phyloP scores from a whole-genome alignment of 176 grass and related monocot species.

The Hordeum marinum region DNA sequence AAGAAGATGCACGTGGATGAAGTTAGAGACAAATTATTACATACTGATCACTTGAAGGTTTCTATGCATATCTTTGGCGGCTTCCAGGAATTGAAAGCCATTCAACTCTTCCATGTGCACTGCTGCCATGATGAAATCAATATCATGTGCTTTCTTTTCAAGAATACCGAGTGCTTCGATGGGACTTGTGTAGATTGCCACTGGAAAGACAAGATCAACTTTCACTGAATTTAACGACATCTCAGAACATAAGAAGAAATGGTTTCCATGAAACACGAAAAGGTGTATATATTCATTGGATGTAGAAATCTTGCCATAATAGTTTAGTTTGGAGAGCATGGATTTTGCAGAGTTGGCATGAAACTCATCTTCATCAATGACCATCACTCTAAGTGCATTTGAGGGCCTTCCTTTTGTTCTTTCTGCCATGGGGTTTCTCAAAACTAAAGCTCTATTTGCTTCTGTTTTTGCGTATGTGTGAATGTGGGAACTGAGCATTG shows the following conservation, averaged over 20 bases:
- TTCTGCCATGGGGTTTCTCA: neutral
- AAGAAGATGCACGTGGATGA: neutral
- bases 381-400: neutral
- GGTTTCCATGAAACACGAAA: neutral
- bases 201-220: neutral
- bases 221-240: neutral
- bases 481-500: neutral
- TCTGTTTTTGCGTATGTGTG: neutral
- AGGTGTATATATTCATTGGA: neutral
- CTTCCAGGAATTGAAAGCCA: constrained; percentile 24
- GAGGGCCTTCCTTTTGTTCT: neutral
- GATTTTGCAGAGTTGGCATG: neutral
- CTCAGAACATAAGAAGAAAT: neutral
- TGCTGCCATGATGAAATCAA: constrained; percentile 31
- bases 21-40: neutral
- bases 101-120: constrained; percentile 32
- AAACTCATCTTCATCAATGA: constrained; percentile 1
- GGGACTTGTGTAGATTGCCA: constrained; percentile 17
- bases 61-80: neutral
- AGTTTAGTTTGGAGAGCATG: neutral
- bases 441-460: neutral
- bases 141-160: neutral
- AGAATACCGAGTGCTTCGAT: constrained; percentile 13
- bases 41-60: constrained; percentile 46
- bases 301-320: neutral